A percentile compares a stretch with the other conserved stretches of the same genome.
These are phyloP conservation scores for Globisporangium recalcitrans DNA, from an alignment of 352 stramenopile species.

Conservation along the genomic window DNA sequence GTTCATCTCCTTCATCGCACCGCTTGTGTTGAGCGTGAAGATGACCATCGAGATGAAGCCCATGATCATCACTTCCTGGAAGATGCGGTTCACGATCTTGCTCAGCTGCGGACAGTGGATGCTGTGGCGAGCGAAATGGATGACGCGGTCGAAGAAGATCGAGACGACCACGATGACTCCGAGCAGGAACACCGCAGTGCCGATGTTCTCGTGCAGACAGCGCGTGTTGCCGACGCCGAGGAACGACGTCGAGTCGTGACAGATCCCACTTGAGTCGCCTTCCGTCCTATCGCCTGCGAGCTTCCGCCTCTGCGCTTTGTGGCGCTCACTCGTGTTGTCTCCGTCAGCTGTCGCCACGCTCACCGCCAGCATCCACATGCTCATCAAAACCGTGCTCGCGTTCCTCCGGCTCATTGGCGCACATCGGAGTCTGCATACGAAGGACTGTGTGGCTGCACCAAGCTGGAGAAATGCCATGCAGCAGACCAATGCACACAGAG, in stretches of 20 bases:
- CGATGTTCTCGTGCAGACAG: conserved; percentile 72
- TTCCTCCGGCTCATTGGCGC: neutral
- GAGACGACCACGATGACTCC: conserved; percentile 74
- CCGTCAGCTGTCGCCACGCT: neutral
- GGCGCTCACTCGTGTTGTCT: neutral
- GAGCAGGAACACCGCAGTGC: conserved; percentile 68
- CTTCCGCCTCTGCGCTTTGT: neutral
- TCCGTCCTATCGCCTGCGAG: neutral
- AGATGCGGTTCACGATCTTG: conserved; percentile 82
- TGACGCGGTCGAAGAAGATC: conserved; percentile 51
- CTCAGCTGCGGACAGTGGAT: conserved; percentile 78
- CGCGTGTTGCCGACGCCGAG: conserved; percentile 74
- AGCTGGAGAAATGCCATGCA: neutral
- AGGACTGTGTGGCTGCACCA: neutral
- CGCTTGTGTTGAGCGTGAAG: conserved; percentile 83
- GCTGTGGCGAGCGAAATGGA: conserved; percentile 38
- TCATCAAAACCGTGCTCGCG: neutral
- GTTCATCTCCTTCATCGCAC: conserved; percentile 43
- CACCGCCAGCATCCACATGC: neutral
- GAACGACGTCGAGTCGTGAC: conserved; percentile 56
- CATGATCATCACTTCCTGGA: conserved; percentile 87
- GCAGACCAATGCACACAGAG: neutral
- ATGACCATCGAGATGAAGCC: conserved; percentile 87
- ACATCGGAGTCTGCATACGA: neutral
- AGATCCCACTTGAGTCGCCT: conserved; percentile 15